Evolutionary conservation across 2,329 filamentous ascomycete species (phyloP).

Genomic region (Diaporthe caulivora): DNA sequence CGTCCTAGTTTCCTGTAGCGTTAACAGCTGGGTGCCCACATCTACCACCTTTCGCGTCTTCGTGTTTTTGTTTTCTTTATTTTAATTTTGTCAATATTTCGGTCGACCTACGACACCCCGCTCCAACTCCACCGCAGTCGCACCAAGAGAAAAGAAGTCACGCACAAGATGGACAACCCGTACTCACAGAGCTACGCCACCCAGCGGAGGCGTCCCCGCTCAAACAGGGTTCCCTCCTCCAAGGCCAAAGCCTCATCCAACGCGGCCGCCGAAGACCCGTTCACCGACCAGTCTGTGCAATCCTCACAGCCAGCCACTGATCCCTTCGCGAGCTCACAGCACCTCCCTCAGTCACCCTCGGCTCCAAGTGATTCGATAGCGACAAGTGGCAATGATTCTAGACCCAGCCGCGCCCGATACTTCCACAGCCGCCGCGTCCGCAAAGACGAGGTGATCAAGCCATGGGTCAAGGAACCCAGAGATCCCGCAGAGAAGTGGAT

Average conservation of each 20-base stretch:
- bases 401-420: constrained; percentile 56
- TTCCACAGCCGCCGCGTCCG: constrained; percentile 81
- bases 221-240: not conserved
- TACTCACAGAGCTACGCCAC: not conserved
- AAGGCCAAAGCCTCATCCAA: not conserved
- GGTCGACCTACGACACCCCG: not conserved
- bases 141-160: not conserved
- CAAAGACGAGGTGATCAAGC: constrained; percentile 80
- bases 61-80: not conserved
- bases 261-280: not conserved
- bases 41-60: not conserved
- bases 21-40: not conserved
- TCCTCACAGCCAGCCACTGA: not conserved
- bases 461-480: constrained; percentile 76
- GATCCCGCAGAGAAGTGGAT: constrained; percentile 89
- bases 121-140: too few species aligned
- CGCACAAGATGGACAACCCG: not conserved
- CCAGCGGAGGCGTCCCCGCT: not conserved
- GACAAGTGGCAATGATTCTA: not conserved
- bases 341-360: not conserved
- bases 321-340: not conserved
- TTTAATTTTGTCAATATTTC: too few species aligned
- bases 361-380: not conserved
- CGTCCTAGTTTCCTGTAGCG: not conserved
- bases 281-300: not conserved